Conservation (phyloP, 106 monocot genomes). For the Dendrobium nobile region DNA sequence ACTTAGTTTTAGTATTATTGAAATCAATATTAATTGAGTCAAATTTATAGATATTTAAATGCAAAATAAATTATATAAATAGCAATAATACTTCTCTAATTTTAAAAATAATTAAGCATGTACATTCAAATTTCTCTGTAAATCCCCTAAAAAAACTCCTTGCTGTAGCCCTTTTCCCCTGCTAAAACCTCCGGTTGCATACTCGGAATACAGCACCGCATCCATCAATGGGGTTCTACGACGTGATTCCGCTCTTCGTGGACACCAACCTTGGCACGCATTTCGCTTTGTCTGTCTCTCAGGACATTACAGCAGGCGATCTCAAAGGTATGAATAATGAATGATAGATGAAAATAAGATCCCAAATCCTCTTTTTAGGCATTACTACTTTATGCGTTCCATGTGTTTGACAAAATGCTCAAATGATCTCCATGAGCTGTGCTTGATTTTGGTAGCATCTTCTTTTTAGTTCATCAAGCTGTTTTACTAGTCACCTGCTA, state of each 20-base stretch:
- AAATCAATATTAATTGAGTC: too few species aligned
- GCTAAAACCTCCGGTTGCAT: too few species aligned
- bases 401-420: conserved; percentile 2
- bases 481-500: not conserved
- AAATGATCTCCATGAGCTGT: not conserved
- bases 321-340: conserved; percentile 4
- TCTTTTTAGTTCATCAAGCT: not conserved
- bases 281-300: conserved; percentile 9
- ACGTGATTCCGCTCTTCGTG: conserved; percentile 2
- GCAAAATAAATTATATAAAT: too few species aligned
- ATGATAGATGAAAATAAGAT: not conserved
- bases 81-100: too few species aligned
- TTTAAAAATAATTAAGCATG: too few species aligned
- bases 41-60: too few species aligned
- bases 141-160: not conserved
- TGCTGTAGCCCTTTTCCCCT: not conserved
- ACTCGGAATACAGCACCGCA: not conserved
- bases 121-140: too few species aligned
- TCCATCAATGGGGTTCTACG: not conserved
- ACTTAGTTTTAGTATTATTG: too few species aligned
- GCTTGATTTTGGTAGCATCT: not conserved
- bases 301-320: conserved; percentile 11
- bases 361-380: not conserved
- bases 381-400: not conserved
- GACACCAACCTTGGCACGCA: conserved; percentile 16